Conservation (phyloP, 768 basidiomycete genomes). For the Hypholoma sublateritium region DNA sequence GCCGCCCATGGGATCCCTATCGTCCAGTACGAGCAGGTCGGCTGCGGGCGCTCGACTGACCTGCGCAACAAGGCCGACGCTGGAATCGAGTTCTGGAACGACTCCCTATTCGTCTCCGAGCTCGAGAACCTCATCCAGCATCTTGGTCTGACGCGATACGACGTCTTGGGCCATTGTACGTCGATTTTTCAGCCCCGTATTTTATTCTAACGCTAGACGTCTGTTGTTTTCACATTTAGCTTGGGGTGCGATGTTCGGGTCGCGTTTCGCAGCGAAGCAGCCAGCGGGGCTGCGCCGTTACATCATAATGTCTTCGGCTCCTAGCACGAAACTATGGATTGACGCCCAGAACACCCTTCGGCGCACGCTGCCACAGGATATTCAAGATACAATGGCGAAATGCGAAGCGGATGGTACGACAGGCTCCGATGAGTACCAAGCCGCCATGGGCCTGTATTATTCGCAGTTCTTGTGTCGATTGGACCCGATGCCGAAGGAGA, state of each 20-base stretch:
- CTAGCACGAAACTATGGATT: conserved; percentile 43
- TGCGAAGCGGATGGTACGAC: conserved; percentile 47
- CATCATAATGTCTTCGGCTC: conserved; percentile 44
- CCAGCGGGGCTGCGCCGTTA: conserved; percentile 47
- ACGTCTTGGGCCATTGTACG: conserved; percentile 47
- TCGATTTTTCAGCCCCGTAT: too few relatives aligned
- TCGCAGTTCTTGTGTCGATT: conserved; percentile 41
- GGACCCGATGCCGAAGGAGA: conserved; percentile 42
- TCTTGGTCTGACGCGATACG: conserved; percentile 43
- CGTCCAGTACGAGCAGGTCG: conserved; percentile 58
- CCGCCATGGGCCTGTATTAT: conserved; percentile 41
- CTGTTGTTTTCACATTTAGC: conserved; percentile 14
- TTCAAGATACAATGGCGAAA: conserved; percentile 37
- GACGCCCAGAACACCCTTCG: conserved; percentile 15
- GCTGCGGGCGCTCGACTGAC: conserved; percentile 54
- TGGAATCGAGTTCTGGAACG: conserved; percentile 48
- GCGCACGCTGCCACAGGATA: conserved; percentile 36
- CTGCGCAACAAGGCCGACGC: conserved; percentile 41
- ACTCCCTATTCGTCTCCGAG: conserved; percentile 50
- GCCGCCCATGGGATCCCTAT: conserved; percentile 39
- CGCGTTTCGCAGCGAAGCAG: conserved; percentile 32
- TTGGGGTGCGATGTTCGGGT: conserved; percentile 51
- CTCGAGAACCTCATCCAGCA: conserved; percentile 44
- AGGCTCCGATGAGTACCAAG: conserved; percentile 42
- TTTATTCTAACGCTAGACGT: neutral